Evolutionary conservation across 805 yeast species (phyloP), one percentile per base, ranked within the genome.

Genomic region (Ogataea allantospora): DNA sequence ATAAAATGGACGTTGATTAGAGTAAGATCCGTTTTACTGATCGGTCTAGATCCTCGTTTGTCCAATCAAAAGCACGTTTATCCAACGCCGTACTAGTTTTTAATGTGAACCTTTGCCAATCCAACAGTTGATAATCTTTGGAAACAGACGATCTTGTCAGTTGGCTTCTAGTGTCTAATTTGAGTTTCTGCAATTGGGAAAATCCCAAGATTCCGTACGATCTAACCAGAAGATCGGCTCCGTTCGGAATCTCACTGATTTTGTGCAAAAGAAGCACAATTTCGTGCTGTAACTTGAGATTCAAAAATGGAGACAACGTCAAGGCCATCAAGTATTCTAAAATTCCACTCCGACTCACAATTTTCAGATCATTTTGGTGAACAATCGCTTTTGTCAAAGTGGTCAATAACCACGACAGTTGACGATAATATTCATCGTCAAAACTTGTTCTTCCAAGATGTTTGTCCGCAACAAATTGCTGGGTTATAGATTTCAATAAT

Each of bases 271-370:
- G 57, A 13, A 56, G 56, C 14, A 66, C 52, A 5, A 82, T 56
- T 33, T 63, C 56, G 2, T 60, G 56, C 29, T 67, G 68, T 26
- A 77, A 46, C 27, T 63, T 65, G 20, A 62, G 47, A 27, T 63
- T 62, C 16, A 70, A 42, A 47, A 69, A 78, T 22, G 83, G 80
- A 6, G 80, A 70, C 43, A 70, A 69, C 24, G 64, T 46, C 38
- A 83, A 60, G 42, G 78, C 77, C 53, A 83, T 48, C 2, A 76
- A 45, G 80, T 88, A 78, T 47, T 88, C 96, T 38, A 87, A 58
- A 2, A 83, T 70, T 6, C 79, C 80, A 38, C 66, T 70, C 33
- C 63, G 66, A 42, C 71, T 67, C 38, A 85, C 57, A 1, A 78
- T 54, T 17, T 67, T 62, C 35, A 85, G 66, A 53, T 88, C 95